Evolutionary conservation across 1,139 yeast species (phyloP), one percentile per base, ranked within the genome.

Genomic region (Candida glucosophila): DNA sequence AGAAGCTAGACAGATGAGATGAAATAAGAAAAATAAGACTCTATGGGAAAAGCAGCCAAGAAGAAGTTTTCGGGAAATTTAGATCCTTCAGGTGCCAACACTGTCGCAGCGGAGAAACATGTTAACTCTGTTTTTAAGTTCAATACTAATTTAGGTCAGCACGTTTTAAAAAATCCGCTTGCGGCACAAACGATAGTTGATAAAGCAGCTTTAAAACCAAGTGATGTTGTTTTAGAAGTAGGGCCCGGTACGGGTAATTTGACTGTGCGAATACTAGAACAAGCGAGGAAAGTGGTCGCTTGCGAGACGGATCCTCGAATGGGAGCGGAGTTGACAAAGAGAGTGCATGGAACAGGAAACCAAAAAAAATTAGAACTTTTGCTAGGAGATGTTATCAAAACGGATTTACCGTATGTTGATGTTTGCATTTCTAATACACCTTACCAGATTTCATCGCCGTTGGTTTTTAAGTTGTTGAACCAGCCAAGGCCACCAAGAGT

Each of bases 211-310:
- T 79, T 90, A 34, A 80, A 76, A 43, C 97, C 97, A 3, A 79
- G 94, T 22, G 99, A 90, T 47, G 73, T 75, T 5, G 97, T 90
- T 3, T 64, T 90, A 24, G 99, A 90, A 61, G 96, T 90, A 29
- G 99, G 99, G 45, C 98, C 99, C 1, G 99, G 99, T 73, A 90
- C 99, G 0, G 99, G 99, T 58, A 90, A 90, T 49, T 67, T 90
- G 56, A 92, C 99, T 0, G 95, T 90, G 19, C 68, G 93, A 35
- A 92, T 90, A 25, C 57, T 90, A 28, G 97, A 90, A 42, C 81
- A 86, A 49, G 97, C 97, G 1, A 68, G 85, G 29, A 82, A 79
- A 43, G 96, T 90, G 10, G 72, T 83, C 28, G 98, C 98, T 0
- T 93, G 83, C 28, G 99, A 90, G 60, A 88, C 88, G 90, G 99